Conservation (phyloP, 1,284 basidiomycete genomes). For the Retiboletus fuscus region DNA sequence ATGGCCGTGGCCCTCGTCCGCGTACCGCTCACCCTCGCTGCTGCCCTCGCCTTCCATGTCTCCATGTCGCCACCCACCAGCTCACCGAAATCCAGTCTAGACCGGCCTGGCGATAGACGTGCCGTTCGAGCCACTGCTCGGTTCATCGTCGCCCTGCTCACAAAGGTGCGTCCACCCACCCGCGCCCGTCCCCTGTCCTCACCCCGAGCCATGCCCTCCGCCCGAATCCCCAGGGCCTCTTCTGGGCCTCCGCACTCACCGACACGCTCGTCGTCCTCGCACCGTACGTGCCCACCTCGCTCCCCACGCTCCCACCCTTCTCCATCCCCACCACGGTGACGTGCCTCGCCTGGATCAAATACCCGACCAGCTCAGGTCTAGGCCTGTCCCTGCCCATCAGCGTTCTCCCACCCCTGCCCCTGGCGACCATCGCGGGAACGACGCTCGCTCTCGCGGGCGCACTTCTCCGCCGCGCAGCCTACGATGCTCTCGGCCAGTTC, state of each 20-base stretch:
- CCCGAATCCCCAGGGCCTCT: constrained; percentile 35
- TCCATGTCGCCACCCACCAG: constrained; percentile 30
- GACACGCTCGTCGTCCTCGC: constrained; percentile 30
- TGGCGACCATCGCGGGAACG: constrained; percentile 27
- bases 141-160: constrained; percentile 18
- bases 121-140: constrained; percentile 20
- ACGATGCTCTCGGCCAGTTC: constrained; percentile 38
- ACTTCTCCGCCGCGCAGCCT: constrained; percentile 38
- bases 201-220: not conserved
- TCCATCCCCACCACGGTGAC: not conserved
- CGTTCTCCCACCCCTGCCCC: constrained; percentile 3
- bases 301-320: not conserved
- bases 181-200: not conserved
- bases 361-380: not conserved
- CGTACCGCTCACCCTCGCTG: constrained; percentile 34
- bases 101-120: not conserved
- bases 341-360: constrained; percentile 11
- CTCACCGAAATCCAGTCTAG: not conserved
- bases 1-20: constrained; percentile 29
- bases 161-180: constrained; percentile 30
- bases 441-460: constrained; percentile 35
- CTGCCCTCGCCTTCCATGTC: constrained; percentile 42
- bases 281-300: constrained; percentile 17
- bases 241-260: constrained; percentile 35
- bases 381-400: not conserved